Evolutionary conservation across 164 flowering plant genomes (phyloP).

Genomic region (Stephania japonica): DNA sequence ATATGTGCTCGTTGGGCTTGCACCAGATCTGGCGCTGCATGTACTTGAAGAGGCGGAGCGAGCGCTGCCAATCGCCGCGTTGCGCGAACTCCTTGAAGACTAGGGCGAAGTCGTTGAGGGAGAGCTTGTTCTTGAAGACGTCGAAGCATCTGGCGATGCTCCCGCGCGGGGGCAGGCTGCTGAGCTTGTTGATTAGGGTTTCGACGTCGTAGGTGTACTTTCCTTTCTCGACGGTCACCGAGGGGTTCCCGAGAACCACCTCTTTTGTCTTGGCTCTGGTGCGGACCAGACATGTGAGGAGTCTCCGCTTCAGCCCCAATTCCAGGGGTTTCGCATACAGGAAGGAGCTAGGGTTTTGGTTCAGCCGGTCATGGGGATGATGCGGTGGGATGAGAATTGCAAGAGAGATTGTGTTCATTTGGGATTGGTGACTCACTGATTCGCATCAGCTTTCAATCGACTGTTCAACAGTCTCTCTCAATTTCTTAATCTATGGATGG

Average conservation of each 20-base stretch:
- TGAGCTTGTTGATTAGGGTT: constrained; percentile 81
- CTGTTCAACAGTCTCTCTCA: not conserved
- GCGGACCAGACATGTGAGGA: constrained; percentile 17
- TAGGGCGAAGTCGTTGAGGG: constrained; percentile 68
- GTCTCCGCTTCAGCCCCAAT: constrained; percentile 16
- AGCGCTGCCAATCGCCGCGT: constrained; percentile 93
- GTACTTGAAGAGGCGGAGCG: constrained; percentile 82
- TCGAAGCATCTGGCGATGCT: constrained; percentile 92
- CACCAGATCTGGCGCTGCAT: constrained; percentile 98
- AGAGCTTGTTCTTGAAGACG: constrained; percentile 69
- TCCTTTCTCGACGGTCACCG: constrained; percentile 78
- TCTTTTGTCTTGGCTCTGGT: constrained; percentile 53
- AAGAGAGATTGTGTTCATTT: not conserved
- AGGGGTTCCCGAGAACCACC: constrained; percentile 63
- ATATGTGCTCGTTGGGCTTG: constrained; percentile 88
- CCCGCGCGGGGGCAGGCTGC: constrained; percentile 89
- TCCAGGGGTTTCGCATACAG: constrained; percentile 5
- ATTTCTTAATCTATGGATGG: no score
- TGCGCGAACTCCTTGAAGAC: constrained; percentile 88
- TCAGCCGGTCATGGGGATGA: not conserved
- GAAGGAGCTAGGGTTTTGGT: not conserved
- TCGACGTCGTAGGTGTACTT: constrained; percentile 94
- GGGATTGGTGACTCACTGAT: constrained; percentile 1
- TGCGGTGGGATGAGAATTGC: not conserved
- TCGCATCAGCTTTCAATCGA: constrained; percentile 8